Evolutionary conservation across 1,139 yeast species (phyloP).

Genomic region (Suhomyces anneliseae): DNA sequence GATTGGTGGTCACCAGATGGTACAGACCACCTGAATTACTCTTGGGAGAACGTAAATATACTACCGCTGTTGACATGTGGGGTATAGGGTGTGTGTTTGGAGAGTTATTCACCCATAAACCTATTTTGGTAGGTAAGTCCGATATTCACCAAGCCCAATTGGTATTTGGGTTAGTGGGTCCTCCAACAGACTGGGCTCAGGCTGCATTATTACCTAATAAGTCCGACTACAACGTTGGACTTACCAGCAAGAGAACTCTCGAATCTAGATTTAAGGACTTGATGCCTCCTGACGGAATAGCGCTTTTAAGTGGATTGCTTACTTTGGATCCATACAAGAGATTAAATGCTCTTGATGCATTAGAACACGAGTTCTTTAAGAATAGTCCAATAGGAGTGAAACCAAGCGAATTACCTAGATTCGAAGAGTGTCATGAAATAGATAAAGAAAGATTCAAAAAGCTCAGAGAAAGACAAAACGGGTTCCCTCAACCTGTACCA

Average conservation of each 20-base stretch:
- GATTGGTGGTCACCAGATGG: constrained; percentile 95
- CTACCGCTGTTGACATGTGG: constrained; percentile 96
- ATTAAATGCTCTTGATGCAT: constrained; percentile 76
- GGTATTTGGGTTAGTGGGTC: constrained; percentile 79
- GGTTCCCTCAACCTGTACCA: constrained; percentile 1
- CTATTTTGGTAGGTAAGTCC: constrained; percentile 80
- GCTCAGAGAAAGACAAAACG: constrained; percentile 15
- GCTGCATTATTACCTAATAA: constrained; percentile 64
- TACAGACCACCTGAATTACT: constrained; percentile 93
- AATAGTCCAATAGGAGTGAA: constrained; percentile 62
- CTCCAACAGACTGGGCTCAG: constrained; percentile 74
- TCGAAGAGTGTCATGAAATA: constrained; percentile 87
- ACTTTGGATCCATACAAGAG: constrained; percentile 70
- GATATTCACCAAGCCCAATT: constrained; percentile 90
- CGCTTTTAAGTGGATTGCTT: constrained; percentile 55
- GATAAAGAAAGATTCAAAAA: constrained; percentile 67
- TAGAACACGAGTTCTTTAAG: constrained; percentile 66
- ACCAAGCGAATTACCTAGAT: constrained; percentile 60
- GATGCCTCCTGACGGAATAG: constrained; percentile 35
- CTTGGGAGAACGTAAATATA: constrained; percentile 79
- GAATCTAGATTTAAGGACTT: constrained; percentile 42
- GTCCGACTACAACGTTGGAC: constrained; percentile 41
- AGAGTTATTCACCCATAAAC: constrained; percentile 78
- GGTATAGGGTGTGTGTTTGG: constrained; percentile 97
- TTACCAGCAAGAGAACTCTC: constrained; percentile 54